phyloP scores from a whole-genome alignment of 2,329 filamentous ascomycete species.

The Monilinia aucupariae region DNA sequence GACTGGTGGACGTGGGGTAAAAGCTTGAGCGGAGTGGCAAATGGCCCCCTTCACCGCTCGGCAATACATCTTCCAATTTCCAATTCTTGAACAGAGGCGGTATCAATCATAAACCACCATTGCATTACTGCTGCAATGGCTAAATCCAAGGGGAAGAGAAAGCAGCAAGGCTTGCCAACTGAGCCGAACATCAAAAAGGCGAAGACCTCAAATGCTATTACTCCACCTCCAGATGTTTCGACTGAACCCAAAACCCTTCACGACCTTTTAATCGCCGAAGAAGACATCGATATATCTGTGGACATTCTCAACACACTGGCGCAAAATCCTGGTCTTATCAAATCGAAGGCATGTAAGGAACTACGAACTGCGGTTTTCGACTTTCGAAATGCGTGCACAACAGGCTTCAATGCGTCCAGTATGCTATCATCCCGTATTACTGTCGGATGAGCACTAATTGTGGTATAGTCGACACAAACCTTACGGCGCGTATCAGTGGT shows the following conservation, averaged over 20 bases:
- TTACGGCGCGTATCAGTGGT: slow-evolving; percentile 61
- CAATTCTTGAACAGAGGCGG: background rate
- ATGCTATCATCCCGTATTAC: slow-evolving; percentile 23
- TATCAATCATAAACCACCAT: background rate
- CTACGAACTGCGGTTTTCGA: slow-evolving; percentile 62
- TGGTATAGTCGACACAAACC: slow-evolving; percentile 48
- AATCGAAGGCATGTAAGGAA: slow-evolving; percentile 63
- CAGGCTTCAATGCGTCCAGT: slow-evolving; percentile 55
- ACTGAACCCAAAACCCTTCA: slow-evolving; percentile 47
- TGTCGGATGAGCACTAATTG: slow-evolving; percentile 17
- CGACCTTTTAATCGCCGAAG: slow-evolving; percentile 55
- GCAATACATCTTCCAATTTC: background rate
- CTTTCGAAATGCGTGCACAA: slow-evolving; percentile 64
- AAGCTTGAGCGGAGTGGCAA: background rate
- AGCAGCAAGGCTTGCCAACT: slow-evolving; percentile 40
- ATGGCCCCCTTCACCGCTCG: background rate
- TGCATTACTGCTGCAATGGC: slow-evolving; percentile 35
- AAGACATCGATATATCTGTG: slow-evolving; percentile 62
- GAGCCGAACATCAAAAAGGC: slow-evolving; percentile 38
- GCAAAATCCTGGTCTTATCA: slow-evolving; percentile 56
- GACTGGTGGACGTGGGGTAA: background rate
- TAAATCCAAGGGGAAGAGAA: slow-evolving; percentile 44
- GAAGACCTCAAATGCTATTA: slow-evolving; percentile 36
- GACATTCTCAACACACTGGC: slow-evolving; percentile 57
- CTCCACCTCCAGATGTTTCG: slow-evolving; percentile 37